phyloP scores from a whole-genome alignment of 345 rosid species.

The Fremontodendron californicum region DNA sequence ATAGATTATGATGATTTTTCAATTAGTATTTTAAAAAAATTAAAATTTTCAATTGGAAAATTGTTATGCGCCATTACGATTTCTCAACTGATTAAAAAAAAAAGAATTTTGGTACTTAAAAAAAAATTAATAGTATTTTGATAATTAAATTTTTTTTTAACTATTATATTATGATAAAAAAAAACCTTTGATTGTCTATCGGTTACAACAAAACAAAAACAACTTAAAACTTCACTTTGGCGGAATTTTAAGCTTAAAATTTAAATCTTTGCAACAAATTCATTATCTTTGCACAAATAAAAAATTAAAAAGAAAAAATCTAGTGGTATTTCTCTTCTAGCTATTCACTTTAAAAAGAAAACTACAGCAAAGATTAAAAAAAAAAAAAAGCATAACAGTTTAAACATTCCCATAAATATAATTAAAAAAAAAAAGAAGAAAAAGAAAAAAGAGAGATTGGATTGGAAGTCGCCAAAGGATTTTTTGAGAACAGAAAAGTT shows the following conservation, averaged over 20 bases:
- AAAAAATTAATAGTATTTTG: too few relatives aligned
- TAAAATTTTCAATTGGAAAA: too few relatives aligned
- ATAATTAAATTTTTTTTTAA: too few relatives aligned
- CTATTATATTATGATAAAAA: too few relatives aligned
- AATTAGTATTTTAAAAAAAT: too few relatives aligned
- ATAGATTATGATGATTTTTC: too few relatives aligned
- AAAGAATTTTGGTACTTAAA: too few relatives aligned
- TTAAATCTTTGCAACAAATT: neutral
- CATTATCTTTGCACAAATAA: neutral
- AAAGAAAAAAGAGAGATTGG: neutral
- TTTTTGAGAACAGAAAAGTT: neutral
- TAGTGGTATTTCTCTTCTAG: neutral
- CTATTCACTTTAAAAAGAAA: neutral
- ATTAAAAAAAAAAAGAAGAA: neutral
- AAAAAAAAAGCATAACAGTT: too few relatives aligned
- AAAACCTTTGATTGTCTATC: neutral
- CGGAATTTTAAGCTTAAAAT: neutral
- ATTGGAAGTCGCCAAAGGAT: neutral
- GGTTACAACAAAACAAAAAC: neutral
- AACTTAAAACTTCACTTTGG: neutral
- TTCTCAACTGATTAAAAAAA: too few relatives aligned
- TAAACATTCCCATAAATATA: too few relatives aligned
- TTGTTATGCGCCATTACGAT: too few relatives aligned
- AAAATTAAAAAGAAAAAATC: neutral
- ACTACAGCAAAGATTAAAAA: too few relatives aligned